Evolutionary conservation across 768 basidiomycete species (phyloP), one percentile per base, ranked within the genome.

Genomic region (Russula emetica): DNA sequence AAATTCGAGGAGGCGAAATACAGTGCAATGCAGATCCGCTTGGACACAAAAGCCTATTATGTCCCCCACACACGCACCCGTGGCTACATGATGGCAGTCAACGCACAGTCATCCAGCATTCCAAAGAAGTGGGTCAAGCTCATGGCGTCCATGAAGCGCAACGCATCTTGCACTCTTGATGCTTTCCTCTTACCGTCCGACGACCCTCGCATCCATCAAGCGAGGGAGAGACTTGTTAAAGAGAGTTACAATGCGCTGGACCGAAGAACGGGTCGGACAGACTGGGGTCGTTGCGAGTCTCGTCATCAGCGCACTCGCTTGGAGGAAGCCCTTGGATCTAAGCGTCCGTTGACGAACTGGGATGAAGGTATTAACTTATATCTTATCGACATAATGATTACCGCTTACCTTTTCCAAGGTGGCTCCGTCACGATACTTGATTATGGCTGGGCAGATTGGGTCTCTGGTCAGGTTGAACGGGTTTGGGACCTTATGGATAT

Each of bases 401-500:
- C 14, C 0, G 49, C 53, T 55, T 2, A 44, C n/a, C 38, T 55
- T 24, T 30, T 36, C 44, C 60, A 58, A 90, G 91, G 86, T 72
- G 92, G 90, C 11, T 85, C 82, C 67, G 94, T 91, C 71, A 92
- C 88, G 71, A 76, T 95, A 59, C 87, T 86, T 0, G 94, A 95
- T 70, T 92, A 90, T 69, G 88, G 88, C 34, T 98, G 95, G 95
- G 84, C 85, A 62, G 94, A 97, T 72, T 98, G 95, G 95, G 92
- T 87, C 28, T 77, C 85, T n/a, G 83, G 84, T 14, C 94, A 97
- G 73, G 94, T 97, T 22, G 93, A 97, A 71, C 85, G 95, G 36
- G 95, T 98, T 5, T 90, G 92, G 86, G 95, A 98, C 73, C 75
- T 98, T 68, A 88, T 96, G 86, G 95, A 98, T 70, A 96, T 97